Base-by-base conservation (phyloP, 2,329 filamentous ascomycete genomes). In the Penicillium occitanis region DNA sequence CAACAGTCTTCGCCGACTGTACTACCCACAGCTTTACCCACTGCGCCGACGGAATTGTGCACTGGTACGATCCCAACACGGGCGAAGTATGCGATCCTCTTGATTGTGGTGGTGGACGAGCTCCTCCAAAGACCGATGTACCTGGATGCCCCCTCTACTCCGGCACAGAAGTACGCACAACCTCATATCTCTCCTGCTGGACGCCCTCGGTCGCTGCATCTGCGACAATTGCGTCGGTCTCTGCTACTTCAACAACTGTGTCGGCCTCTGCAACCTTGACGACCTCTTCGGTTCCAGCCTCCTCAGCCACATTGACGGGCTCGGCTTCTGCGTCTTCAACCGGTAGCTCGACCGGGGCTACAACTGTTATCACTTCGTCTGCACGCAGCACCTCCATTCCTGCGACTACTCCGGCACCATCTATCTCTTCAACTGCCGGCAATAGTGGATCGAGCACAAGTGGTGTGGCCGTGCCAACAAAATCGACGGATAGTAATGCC, bases 71-170 rank as follows among this genome's bases (percentile, higher is more conserved):
- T 61, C 70, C 70, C 3, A 42, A 42, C 14, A 71, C 66, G 1
- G 70, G 70, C 48, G 69, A 69, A 61, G 65, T 71, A 42, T 71
- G 70, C 64, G 70, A 71, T 53, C 66, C 66, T 5, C 63, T 71
- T 25, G 68, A 71, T 62, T 71, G 70, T 48, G 70, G 70, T 30
- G 70, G 70, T 50, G 70, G 65, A 19, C 66, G 64, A 35, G 68
- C 68, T 58, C 68, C 69, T 2, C 25, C 53, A 0, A 70, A 67
- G 37, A 58, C 40, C 13, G 57, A 67, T 30, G 64, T 67, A 44
- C 68, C 69, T 44, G 63, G 68, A 25, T 70, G 69, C n/a, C 48
- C 67, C 42, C 25, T 46, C 14, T 70, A 70, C 48, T 63, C 37
- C 0, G 69, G 69, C 40, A 69, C 68, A 14, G 61, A 65, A 44